Base-by-base conservation (phyloP, 2,329 filamentous ascomycete genomes). In the Colletotrichum sp. region DNA sequence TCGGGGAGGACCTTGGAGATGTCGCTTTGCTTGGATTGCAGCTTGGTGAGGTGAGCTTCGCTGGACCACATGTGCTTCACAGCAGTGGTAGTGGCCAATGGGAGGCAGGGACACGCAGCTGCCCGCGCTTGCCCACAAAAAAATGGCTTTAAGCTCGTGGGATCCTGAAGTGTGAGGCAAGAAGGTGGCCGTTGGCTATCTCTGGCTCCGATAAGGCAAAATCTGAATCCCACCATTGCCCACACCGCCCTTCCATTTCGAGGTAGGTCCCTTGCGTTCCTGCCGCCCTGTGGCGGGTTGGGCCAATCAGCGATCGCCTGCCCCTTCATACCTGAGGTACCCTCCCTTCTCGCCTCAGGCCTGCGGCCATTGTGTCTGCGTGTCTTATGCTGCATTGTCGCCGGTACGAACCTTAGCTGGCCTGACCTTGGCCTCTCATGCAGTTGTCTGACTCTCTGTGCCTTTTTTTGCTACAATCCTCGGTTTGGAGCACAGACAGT, bases 171-270 rank as follows among this genome's bases (percentile, higher is more conserved):
- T 19, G 55, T 70, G 30, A 70, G 68, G 68, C 68, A 70, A 28
- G 12, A 30, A 39, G 0, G 25, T 59, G 22, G n/a, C 59, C 28
- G 27, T 30, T 22, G 28, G 59, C 59, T 57, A 57, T 59, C 48
- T 68, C 32, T 44, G 19, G 22, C 28, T 34, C 12, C 66, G 66
- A 68, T 59, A 68, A 68, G 66, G 36, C 55, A 61, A 61, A 55
- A 71, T 57, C 68, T 66, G 36, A 36, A 36, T 75, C 55, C 63
- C 68, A 30, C 69, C 15, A 27, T 39, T 44, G 34, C 25, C 22
- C 59, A 69, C 70, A 75, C 73, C 73, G 73, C 73, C 73, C 73
- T 75, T 75, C 73, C 73, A 65, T 73, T 64, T 75, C 73, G 65
- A 75, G 70, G 64, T 28, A 73, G 70, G 73, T 73, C 59, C 72